Percentiles rank a stretch among this genome's conserved stretches.
Evolutionary conservation across 305 asterid genomes (phyloP).

Genomic region (Solanum hybrid): DNA sequence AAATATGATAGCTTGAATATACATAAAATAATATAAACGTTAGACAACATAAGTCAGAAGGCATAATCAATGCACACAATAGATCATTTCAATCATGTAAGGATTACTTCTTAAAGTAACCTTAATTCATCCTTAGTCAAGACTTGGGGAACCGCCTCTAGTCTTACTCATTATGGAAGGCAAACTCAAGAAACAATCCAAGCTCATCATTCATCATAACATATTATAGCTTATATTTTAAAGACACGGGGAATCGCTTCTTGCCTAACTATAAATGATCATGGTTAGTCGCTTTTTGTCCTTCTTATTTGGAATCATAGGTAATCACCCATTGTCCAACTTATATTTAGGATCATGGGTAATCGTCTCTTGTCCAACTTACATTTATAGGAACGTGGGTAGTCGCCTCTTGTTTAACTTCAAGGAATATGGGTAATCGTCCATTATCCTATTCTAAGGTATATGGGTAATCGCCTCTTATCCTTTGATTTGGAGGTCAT

Average conservation of each 20-base stretch:
- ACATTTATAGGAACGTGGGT: neutral
- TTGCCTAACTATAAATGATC: neutral
- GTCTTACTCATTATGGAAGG: neutral
- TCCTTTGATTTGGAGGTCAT: neutral
- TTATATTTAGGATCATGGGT: neutral
- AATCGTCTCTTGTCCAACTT: neutral
- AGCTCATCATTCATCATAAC: neutral
- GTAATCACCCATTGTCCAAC: too few species aligned
- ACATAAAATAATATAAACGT: neutral
- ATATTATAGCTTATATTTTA: neutral
- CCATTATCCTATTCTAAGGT: neutral
- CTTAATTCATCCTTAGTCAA: neutral
- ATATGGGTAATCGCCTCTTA: neutral
- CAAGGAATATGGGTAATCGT: too few species aligned
- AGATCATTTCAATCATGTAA: neutral
- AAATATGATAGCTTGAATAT: neutral
- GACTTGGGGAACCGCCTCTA: neutral
- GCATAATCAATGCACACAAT: neutral
- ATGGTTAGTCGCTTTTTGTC: too few species aligned
- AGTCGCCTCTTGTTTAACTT: too few species aligned
- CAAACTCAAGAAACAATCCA: neutral
- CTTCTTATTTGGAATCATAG: too few species aligned
- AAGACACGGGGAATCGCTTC: neutral
- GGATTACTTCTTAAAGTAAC: neutral
- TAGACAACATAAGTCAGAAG: neutral